These are phyloP conservation scores for Botryotinia globosa DNA, from an alignment of 2,329 filamentous ascomycete species.

Conservation along the genomic window DNA sequence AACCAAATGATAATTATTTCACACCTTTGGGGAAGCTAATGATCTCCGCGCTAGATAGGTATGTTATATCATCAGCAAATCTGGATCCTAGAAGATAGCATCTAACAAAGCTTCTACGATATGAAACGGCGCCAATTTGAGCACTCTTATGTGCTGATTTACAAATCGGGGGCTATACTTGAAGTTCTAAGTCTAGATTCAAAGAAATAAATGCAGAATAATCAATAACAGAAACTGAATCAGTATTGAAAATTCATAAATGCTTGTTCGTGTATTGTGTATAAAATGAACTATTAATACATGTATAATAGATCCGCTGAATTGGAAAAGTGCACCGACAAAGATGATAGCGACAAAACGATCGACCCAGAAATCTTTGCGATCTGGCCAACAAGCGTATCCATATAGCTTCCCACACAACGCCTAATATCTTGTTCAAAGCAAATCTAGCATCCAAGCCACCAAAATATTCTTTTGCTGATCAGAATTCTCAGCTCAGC, in stretches of 20 bases:
- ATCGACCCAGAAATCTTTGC: neutral
- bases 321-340: neutral
- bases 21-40: neutral
- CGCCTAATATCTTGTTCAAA: neutral
- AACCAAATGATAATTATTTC: neutral
- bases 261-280: neutral
- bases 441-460: neutral
- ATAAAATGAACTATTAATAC: neutral
- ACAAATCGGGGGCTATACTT: neutral
- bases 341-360: neutral
- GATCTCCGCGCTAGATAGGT: neutral
- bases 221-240: neutral
- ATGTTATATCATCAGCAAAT: neutral
- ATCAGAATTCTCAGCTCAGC: neutral
- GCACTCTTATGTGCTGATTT: neutral
- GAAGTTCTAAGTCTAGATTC: neutral
- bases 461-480: neutral
- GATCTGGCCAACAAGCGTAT: neutral
- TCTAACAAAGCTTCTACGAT: neutral
- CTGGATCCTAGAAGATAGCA: neutral
- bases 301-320: neutral
- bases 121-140: neutral
- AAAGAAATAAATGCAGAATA: neutral
- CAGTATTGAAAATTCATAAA: too few species aligned
- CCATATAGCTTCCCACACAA: neutral